phyloP scores from a whole-genome alignment of 805 yeast species.

The Tetrapisispora nanseiensis region DNA sequence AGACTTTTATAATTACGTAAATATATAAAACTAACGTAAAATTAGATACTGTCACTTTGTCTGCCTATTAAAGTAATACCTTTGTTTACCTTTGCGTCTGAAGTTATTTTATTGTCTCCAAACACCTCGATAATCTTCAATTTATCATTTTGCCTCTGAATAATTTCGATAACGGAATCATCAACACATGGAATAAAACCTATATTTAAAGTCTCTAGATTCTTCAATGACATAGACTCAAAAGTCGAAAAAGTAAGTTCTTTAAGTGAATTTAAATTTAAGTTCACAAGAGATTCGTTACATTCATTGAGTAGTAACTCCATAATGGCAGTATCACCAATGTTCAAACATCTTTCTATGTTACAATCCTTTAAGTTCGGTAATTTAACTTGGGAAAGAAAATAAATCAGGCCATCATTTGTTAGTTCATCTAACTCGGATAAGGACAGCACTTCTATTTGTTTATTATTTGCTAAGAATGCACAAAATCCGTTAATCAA shows the following conservation, averaged over 20 bases:
- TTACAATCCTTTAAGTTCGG: slow-evolving; percentile 50
- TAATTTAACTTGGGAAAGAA: slow-evolving; percentile 43
- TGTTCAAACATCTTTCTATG: slow-evolving; percentile 52
- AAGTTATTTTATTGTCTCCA: slow-evolving; percentile 64
- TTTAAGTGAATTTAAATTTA: slow-evolving; percentile 67
- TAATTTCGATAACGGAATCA: slow-evolving; percentile 49
- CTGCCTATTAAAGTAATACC: slow-evolving; percentile 64
- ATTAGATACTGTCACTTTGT: slow-evolving; percentile 52
- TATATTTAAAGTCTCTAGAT: slow-evolving; percentile 56
- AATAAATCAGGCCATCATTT: slow-evolving; percentile 49
- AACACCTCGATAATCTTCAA: slow-evolving; percentile 66
- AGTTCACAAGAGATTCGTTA: slow-evolving; percentile 48
- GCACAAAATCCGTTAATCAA: slow-evolving; percentile 47
- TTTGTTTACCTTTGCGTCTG: slow-evolving; percentile 40
- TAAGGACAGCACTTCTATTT: slow-evolving; percentile 49
- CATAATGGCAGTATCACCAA: slow-evolving; percentile 54
- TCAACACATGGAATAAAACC: slow-evolving; percentile 77
- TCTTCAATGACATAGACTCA: slow-evolving; percentile 42
- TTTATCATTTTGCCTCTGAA: slow-evolving; percentile 52
- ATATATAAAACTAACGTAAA: background rate
- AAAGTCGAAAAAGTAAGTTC: slow-evolving; percentile 43
- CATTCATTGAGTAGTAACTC: slow-evolving; percentile 55
- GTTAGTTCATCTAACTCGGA: slow-evolving; percentile 54
- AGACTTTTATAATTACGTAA: background rate
- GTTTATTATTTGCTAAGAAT: slow-evolving; percentile 37